A percentile compares a stretch with the other conserved stretches of the same genome.
Evolutionary conservation across 208 protist genomes (phyloP).

Genomic region (Leishmania braziliensis): DNA sequence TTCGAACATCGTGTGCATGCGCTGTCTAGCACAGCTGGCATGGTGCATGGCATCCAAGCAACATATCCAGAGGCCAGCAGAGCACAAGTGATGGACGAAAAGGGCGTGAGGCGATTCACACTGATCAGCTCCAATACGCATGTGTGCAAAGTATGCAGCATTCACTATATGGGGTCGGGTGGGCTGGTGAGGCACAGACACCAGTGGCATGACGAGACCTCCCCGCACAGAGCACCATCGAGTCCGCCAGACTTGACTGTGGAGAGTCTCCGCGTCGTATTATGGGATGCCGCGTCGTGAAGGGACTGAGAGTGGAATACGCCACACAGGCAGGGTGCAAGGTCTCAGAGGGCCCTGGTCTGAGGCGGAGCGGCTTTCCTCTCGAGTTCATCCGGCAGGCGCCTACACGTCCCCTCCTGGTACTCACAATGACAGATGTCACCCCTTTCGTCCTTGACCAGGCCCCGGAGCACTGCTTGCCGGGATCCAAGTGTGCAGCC

Average conservation of each 20-base stretch:
- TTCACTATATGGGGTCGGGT: not conserved
- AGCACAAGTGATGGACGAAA: not conserved
- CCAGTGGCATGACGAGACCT: not conserved
- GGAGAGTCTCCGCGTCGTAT: not conserved
- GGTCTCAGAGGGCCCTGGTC: not conserved
- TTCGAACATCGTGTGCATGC: not conserved
- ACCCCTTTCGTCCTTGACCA: not conserved
- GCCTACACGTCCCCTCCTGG: too few species aligned
- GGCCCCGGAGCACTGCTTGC: not conserved
- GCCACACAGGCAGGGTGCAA: not conserved
- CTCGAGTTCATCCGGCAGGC: not conserved
- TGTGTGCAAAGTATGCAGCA: not conserved
- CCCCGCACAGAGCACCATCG: not conserved
- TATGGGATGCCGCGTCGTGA: not conserved
- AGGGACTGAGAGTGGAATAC: not conserved
- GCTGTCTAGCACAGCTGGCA: not conserved
- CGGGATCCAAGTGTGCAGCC: not conserved
- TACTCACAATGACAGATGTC: not conserved
- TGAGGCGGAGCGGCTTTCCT: not conserved
- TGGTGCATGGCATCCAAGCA: not conserved
- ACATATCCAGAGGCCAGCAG: not conserved
- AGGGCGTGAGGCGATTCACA: not conserved
- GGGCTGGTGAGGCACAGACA: not conserved
- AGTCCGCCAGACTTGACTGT: too few species aligned
- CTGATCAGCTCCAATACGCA: not conserved